Evolutionary conservation across 2,329 filamentous ascomycete species (phyloP).

Genomic region (Epichloe elymi): DNA sequence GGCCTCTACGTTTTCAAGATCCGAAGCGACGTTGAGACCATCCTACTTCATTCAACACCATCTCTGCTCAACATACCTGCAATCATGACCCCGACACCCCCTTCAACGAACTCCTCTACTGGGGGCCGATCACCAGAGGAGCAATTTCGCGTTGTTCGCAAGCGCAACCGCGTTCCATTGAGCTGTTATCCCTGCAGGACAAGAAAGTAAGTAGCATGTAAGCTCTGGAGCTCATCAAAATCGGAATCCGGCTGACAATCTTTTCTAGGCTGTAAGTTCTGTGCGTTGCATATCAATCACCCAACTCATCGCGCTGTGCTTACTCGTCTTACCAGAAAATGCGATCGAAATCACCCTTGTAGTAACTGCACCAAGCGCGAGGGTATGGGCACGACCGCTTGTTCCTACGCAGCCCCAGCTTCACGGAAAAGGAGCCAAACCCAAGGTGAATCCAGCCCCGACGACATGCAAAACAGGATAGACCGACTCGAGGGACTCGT

Average conservation of each 20-base stretch:
- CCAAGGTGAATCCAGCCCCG: conserved; percentile 50
- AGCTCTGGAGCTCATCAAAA: background rate
- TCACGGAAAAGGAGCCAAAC: conserved; percentile 61
- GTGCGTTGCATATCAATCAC: background rate
- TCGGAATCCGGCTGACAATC: conserved; percentile 3
- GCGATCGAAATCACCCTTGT: conserved; percentile 80
- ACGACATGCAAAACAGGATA: conserved; percentile 98
- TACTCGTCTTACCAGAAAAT: conserved; percentile 54
- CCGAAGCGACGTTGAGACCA: background rate
- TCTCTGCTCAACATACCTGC: background rate
- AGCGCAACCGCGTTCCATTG: conserved; percentile 80
- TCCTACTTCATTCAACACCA: background rate
- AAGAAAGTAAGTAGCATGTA: conserved; percentile 53
- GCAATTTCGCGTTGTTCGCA: conserved; percentile 77
- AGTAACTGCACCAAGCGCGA: conserved; percentile 91
- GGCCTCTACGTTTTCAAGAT: background rate
- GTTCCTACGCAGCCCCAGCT: conserved; percentile 66
- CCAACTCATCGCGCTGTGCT: background rate
- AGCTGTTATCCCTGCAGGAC: conserved; percentile 86
- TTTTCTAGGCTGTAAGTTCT: conserved; percentile 24
- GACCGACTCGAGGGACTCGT: conserved; percentile 88
- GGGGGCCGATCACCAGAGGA: conserved; percentile 70
- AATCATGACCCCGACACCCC: conserved; percentile 64
- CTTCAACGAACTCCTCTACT: conserved; percentile 65
- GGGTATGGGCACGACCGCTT: conserved; percentile 65